Base-by-base conservation (phyloP, 345 rosid species). In the Eutrema yunnanense region DNA sequence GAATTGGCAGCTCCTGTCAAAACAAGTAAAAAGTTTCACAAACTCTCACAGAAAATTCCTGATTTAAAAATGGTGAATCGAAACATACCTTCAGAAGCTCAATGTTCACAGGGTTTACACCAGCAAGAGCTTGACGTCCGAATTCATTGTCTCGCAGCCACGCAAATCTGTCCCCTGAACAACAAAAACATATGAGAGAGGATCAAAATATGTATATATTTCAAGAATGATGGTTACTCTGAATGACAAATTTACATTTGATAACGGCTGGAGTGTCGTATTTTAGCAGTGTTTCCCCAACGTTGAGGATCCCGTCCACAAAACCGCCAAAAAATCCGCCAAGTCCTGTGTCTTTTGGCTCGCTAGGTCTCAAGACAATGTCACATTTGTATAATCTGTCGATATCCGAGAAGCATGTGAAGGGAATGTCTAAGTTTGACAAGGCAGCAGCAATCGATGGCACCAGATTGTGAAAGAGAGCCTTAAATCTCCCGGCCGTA, bases 81-180 rank as follows among this genome's bases (percentile, higher is more conserved):
- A 60, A 53, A 59, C 64, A 47, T 40, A 84, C 97, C 95, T 80
- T 91, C 11, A 91, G 56, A 67, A 91, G 68, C 85, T 88, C 86
- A 55, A 94, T 91, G 80, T 81, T 85, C 34, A 91, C 95, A 2
- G 98, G 96, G 65, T 94, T 91, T 62, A 94, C 97, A 71, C 97
- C 98, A 27, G 97, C 97, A 65, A 91, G 73, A 68, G 93, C 73
- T 82, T 89, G 97, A 34, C 97, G 89, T n/a, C 95, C 96, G 55
- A 94, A 94, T 71, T 94, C 98, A 19, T 84, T 84, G 62, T 94
- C 98, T 54, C 98, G 82, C 66, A 94, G 76, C 98, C 98, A 94
- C 10, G 97, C 82, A 84, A 94, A 94, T 53, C 97, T 84, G 70
- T 94, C 97, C 78, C 83, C 98, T 94, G 81, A 19, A 77, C 22